Percentiles rank a stretch among this genome's conserved stretches.
These are phyloP conservation scores for Perilla frutescens DNA, from an alignment of 257 asterid genomes.

Conservation along the genomic window DNA sequence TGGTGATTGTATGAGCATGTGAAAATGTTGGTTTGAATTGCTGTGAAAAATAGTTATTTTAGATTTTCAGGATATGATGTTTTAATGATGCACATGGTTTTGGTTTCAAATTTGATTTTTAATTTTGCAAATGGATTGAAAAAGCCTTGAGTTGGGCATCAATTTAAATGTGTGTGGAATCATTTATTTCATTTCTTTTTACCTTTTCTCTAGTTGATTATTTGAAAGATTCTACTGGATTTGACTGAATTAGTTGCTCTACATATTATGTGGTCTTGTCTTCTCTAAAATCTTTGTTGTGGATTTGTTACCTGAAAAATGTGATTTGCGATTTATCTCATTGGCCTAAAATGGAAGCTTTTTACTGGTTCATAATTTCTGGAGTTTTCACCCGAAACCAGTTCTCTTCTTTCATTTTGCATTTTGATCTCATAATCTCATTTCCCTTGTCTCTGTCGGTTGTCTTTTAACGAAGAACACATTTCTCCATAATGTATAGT, in stretches of 20 bases:
- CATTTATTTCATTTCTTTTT: conserved; percentile 12
- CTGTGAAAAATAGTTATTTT: conserved; percentile 12
- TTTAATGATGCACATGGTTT: conserved; percentile 16
- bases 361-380: too few relatives aligned
- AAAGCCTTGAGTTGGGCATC: conserved; percentile 7
- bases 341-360: too few relatives aligned
- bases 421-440: neutral
- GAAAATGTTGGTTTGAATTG: conserved; percentile 17
- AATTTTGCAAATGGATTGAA: neutral
- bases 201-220: neutral
- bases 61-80: conserved; percentile 1
- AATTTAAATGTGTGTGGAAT: neutral
- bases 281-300: too few relatives aligned
- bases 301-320: neutral
- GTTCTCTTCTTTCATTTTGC: conserved; percentile 4
- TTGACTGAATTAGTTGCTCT: too few relatives aligned
- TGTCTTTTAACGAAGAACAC: conserved; percentile 1
- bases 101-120: neutral
- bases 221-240: too few relatives aligned
- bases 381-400: too few relatives aligned
- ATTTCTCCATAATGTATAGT: neutral
- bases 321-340: too few relatives aligned
- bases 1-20: conserved; percentile 26
- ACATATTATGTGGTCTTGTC: neutral
- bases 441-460: conserved; percentile 2